Base-by-base conservation (phyloP, 2,329 filamentous ascomycete species). In the Emericellopsis cladophorae region DNA sequence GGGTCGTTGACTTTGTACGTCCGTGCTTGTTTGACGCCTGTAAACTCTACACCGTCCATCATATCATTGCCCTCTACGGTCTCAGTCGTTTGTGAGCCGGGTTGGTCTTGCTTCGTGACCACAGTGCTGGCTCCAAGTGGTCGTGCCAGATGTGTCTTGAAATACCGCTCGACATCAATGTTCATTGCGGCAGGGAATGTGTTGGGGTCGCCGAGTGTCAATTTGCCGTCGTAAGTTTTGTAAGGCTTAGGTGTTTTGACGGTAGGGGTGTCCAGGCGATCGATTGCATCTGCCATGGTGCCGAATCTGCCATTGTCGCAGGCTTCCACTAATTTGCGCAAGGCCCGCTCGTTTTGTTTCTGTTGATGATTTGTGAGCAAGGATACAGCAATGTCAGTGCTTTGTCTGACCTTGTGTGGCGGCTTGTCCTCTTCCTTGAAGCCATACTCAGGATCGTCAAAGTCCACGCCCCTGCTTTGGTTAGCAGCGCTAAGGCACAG, bases 351-450 rank as follows among this genome's bases (percentile, higher is more conserved):
- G 50, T 94, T 95, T 37, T 71, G 61, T 54, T 54, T 54, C 62
- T 65, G 33, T 1, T 36, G 18, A n/a, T 18, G 34, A 39, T 40
- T 37, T 31, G 39, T 33, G 32, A 23, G 12, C 6, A 31, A 37
- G n/a, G 7, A n/a, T 10, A 10, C 11, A 4, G 21, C 29, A 10
- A 10, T 18, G 12, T 8, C 1, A 3, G 7, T 23, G 9, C 10
- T 5, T 14, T 7, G n/a, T 42, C 40, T 33, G 53, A 81, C 79
- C 70, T 96, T 96, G 40, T 60, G 56, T 0, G 57, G 48, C 15
- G 80, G 65, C 56, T 98, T 98, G 48, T 84, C 76, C 57, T 95
- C 88, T 62, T 96, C 90, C 58, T 94, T 94, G 55, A 86, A 84
- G 34, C 89, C 89, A 54, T 82, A 95, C 2, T 94, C 88, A 1